Conservation (phyloP, 2,329 filamentous ascomycete species). For the Pleomassaria siparia region DNA sequence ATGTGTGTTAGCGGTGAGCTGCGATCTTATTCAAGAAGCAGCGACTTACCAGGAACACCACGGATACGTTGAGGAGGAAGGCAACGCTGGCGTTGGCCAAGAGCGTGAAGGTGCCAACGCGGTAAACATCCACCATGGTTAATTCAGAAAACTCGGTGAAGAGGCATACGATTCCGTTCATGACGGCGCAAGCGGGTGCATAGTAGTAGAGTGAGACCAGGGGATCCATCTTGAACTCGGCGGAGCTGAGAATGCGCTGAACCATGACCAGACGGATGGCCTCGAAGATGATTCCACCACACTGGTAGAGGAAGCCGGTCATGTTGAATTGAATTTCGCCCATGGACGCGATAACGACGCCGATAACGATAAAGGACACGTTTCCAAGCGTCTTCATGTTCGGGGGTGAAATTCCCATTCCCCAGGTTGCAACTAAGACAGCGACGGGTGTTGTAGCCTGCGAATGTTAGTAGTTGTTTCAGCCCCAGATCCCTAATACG, state of each 20-base stretch:
- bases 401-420: constrained; percentile 78
- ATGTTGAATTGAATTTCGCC: constrained; percentile 94
- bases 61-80: constrained; percentile 80
- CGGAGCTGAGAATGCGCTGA: constrained; percentile 75
- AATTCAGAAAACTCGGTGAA: constrained; percentile 73
- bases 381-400: constrained; percentile 88
- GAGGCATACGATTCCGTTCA: constrained; percentile 75
- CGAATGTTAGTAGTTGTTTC: constrained; percentile 12
- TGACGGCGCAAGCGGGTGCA: constrained; percentile 77
- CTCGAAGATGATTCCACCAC: constrained; percentile 77
- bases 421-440: constrained; percentile 87
- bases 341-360: constrained; percentile 90
- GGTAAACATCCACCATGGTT: constrained; percentile 68
- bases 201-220: constrained; percentile 90
- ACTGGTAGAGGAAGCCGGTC: constrained; percentile 77
- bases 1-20: constrained; percentile 11
- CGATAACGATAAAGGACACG: constrained; percentile 90
- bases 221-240: constrained; percentile 91
- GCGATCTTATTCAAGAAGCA: neutral
- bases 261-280: constrained; percentile 83
- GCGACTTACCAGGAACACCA: constrained; percentile 75
- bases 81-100: constrained; percentile 76
- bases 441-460: constrained; percentile 93
- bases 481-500: neutral
- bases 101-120: constrained; percentile 72